Evolutionary conservation across 2,329 filamentous ascomycete genomes (phyloP).

Genomic region (Microcera coccophila): DNA sequence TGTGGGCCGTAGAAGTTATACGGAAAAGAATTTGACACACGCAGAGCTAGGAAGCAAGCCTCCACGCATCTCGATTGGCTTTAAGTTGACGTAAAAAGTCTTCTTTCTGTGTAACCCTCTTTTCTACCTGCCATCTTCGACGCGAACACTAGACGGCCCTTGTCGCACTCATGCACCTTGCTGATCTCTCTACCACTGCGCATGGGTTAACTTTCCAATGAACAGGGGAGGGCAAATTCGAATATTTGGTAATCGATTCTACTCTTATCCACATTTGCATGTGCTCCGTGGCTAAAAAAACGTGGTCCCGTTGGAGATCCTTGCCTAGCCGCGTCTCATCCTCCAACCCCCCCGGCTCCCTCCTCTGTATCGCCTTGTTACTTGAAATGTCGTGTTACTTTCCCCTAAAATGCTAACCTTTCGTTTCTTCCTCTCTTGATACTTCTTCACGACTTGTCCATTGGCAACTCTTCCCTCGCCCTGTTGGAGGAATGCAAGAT

Average conservation of each 20-base stretch:
- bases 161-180: neutral
- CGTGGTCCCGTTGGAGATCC: neutral
- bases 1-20: no score
- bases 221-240: neutral
- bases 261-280: neutral
- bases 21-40: no score
- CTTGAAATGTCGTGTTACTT: neutral
- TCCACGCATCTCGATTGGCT: no score
- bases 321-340: neutral
- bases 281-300: neutral
- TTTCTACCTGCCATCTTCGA: neutral
- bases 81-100: no score
- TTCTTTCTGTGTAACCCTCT: no score
- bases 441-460: constrained; percentile 1
- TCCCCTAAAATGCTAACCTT: neutral
- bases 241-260: neutral
- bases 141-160: neutral
- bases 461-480: neutral
- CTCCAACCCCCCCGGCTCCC: no score
- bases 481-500: constrained; percentile 9
- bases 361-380: neutral
- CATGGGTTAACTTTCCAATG: constrained; percentile 1
- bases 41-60: no score
- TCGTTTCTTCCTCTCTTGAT: neutral
- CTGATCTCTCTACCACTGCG: constrained; percentile 1